Evolutionary conservation across 305 asterid species (phyloP), one percentile per base, ranked within the genome.

Genomic region (Fraxinus latifolia): DNA sequence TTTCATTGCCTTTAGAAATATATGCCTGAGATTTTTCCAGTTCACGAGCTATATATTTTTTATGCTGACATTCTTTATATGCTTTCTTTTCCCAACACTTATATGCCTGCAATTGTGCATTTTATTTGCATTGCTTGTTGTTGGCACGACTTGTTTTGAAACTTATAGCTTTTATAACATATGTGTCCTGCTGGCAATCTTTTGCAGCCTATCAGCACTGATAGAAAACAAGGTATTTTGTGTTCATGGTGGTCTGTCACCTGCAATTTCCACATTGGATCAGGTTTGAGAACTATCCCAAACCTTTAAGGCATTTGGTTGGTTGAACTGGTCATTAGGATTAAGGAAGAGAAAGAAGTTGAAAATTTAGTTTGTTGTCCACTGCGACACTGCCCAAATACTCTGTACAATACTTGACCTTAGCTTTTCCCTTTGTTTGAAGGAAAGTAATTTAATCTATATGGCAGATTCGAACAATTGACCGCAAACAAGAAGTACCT

Each of bases 401-500:
- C 15, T 21, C 33, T 62, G 31, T 62, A 62, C 72, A 1, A 23
- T 8, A 62, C 72, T 8, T 8, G 72, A 3, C 33, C 33, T 8
- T 55, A 37, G 33, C 55, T 79, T 77, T 55, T 60, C 39, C 76
- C 37, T 33, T 58, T 27, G 33, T 65, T 50, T 79, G 39, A 74
- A 55, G 39, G 75, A 34, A 11, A 83, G 17, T 27, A 70, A 83
- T 79, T 65, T 80, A 50, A 17, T 77, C 50, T 21, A 3, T 68
- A 23, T 84, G 78, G 70, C 88, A 95, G 99, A 94, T 95, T 82
- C 93, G 98, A 82, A 86, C 88, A 70, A 95, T 95, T 83, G 98
- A 95, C 82, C 94, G 99, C 73, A 95, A 95, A 84, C 97, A 94
- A 90, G 99, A 95, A 86, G 99, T 95, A 84, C 98, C 99, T 34